Base-by-base conservation (phyloP, 2,329 filamentous ascomycete genomes). In the Sporothrix protearum region DNA sequence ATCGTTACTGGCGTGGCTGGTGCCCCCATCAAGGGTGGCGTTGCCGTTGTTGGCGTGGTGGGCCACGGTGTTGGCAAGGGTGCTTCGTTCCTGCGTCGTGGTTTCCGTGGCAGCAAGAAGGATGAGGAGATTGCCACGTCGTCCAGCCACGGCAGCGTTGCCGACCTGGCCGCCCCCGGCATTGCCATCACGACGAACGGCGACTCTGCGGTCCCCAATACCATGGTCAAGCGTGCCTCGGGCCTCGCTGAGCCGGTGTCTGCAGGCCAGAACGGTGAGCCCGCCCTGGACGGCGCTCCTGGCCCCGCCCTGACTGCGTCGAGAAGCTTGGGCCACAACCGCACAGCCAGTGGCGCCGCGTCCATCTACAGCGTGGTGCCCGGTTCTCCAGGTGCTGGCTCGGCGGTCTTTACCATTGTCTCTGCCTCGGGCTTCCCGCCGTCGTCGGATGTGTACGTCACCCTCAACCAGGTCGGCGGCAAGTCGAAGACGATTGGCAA, bases 11-110 rank as follows among this genome's bases (percentile, higher is more conserved):
- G 89, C 74, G 89, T 91, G 69, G 89, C 88, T 36, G 95, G 95
- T 49, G 96, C 91, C 22, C 96, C 96, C n/a, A 91, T 99, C 81
- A 98, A 98, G 83, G 94, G 94, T 47, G 92, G 92, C 39, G 91
- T 89, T 71, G 91, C 91, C 49, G 94, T 93, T 49, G 91, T 87
- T 16, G 89, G 88, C 2, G 86, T 82, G 25, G 88, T 93, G 1
- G 91, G 91, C 28, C 92, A 93, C 72, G 91, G 92, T 49, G 93
- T 98, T 45, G 90, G 93, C 75, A 96, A 92, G 80, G 95, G 94
- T 61, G 96, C 94, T 6, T 94, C 92, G 0, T 97, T 98, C 85
- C 85, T 99, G 75, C 92, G 92, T 75, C 92, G 93, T 73, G 93
- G 93, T 22, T 90, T 98, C 81, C 91, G 90, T 72, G 88, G 89